Base-by-base conservation (phyloP, 1,284 basidiomycete genomes). In the Cystobasidium slooffiae region DNA sequence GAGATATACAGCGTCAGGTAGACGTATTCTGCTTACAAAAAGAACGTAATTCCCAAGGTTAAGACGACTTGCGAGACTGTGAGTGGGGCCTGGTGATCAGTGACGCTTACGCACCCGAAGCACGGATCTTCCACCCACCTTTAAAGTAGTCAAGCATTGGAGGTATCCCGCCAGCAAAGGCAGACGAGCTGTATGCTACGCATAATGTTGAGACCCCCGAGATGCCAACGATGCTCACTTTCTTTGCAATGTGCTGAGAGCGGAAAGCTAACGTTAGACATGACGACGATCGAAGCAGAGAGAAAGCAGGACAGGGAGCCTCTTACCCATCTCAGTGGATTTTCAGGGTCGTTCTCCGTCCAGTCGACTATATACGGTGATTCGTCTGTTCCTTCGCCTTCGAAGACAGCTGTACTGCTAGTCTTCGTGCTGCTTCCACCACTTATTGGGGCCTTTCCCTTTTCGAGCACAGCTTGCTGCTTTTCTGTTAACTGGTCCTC, bases 121-220 rank as follows among this genome's bases (percentile, higher is more conserved):
- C 9, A 61, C 24, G 41, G 3, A 8, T 18, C 16, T 63, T 51
- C 43, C 18, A 47, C 44, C n/a, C 18, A 53, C 53, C 67, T 39
- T 22, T 22, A 55, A 75, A 75, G 44, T 55, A 63, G 10, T 49
- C 51, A 7, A 62, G 37, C 74, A 75, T 75, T 1, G 67, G 67
- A 14, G 47, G 49, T 12, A 75, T 75, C 0, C 55, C 68, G 20
- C 74, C 74, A n/a, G 74, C 78, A 67, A 77, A 79, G n/a, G 77
- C 76, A 1, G 74, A 75, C 8, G 77, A 78, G 16, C 74, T 77
- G 49, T 78, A 89, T 0, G 88, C 88, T 4, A 89, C 86, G 10
- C 88, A 87, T 77, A 86, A 87, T 7, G 88, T 88, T 41, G 83
- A 81, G 22, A 86, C 76, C 2, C 63, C 72, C 43, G 72, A 55